Percentiles rank a stretch among this genome's conserved stretches.
These are phyloP conservation scores for Vitis hybrid DNA, from an alignment of 177 flowering plant genomes.

Conservation along the genomic window DNA sequence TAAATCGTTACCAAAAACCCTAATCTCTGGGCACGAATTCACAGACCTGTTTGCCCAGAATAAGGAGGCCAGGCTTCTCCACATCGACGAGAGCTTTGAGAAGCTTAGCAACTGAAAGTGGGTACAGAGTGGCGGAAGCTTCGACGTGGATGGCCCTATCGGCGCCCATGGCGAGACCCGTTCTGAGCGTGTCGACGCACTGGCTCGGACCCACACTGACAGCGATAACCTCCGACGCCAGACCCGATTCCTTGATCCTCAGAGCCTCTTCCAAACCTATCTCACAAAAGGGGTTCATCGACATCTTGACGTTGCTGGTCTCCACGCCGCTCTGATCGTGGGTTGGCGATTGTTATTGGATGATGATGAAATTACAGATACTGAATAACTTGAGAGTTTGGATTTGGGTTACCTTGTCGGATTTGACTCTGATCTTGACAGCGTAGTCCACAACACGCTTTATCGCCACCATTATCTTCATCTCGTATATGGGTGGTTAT, in stretches of 20 bases:
- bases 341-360: background rate
- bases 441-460: constrained; percentile 95
- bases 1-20: background rate
- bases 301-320: constrained; percentile 88
- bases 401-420: constrained; percentile 67
- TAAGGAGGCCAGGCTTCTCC: constrained; percentile 77
- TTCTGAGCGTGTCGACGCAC: constrained; percentile 84
- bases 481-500: constrained; percentile 8
- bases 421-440: constrained; percentile 88
- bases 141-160: constrained; percentile 88
- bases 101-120: constrained; percentile 87
- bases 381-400: background rate
- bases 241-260: constrained; percentile 71
- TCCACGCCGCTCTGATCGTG: constrained; percentile 70
- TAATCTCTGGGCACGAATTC: background rate
- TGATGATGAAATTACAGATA: background rate
- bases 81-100: constrained; percentile 63
- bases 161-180: constrained; percentile 99
- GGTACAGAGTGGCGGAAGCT: constrained; percentile 34
- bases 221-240: constrained; percentile 85
- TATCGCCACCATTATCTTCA: constrained; percentile 92
- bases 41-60: constrained; percentile 91
- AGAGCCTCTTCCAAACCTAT: constrained; percentile 93
- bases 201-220: constrained; percentile 81
- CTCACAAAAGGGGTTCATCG: constrained; percentile 99